These are phyloP conservation scores for Diplogelasinospora grovesii DNA, from an alignment of 495 filamentous ascomycete species.

Conservation along the genomic window DNA sequence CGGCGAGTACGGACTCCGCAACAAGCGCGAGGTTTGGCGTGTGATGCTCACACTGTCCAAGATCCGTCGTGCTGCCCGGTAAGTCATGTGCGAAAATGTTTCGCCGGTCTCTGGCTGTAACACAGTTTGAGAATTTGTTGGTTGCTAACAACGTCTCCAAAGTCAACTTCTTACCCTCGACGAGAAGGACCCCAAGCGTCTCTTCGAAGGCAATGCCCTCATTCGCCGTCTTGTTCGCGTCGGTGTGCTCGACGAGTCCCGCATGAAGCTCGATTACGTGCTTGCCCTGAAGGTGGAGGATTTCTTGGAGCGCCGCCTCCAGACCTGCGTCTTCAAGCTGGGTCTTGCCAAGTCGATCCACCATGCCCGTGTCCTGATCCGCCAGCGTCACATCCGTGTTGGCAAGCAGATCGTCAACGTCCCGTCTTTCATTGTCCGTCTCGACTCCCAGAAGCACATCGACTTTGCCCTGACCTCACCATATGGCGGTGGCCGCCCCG, in stretches of 20 bases:
- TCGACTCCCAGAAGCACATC: conserved; percentile 99
- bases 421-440: conserved; percentile 96
- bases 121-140: not conserved
- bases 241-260: conserved; percentile 98
- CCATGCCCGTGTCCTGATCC: conserved; percentile 98
- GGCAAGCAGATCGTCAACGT: conserved; percentile 99
- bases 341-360: conserved; percentile 99
- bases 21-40: conserved; percentile 99
- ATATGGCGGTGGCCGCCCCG: conserved; percentile 93
- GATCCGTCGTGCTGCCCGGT: conserved; percentile 99
- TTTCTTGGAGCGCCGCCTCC: conserved; percentile 97
- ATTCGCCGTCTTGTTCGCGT: conserved; percentile 99
- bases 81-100: conserved; percentile 31
- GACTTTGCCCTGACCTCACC: conserved; percentile 97
- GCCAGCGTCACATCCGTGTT: conserved; percentile 98
- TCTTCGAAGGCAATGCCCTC: conserved; percentile 99
- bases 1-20: conserved; percentile 96
- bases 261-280: conserved; percentile 99
- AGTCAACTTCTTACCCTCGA: conserved; percentile 99
- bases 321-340: conserved; percentile 99
- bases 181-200: conserved; percentile 99
- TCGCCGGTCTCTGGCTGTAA: not conserved
- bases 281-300: conserved; percentile 96
- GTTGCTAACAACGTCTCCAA: conserved; percentile 13
- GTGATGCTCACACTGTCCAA: conserved; percentile 98